Evolutionary conservation across 305 asterid species (phyloP), one percentile per base, ranked within the genome.

Genomic region (Withania somnifera): DNA sequence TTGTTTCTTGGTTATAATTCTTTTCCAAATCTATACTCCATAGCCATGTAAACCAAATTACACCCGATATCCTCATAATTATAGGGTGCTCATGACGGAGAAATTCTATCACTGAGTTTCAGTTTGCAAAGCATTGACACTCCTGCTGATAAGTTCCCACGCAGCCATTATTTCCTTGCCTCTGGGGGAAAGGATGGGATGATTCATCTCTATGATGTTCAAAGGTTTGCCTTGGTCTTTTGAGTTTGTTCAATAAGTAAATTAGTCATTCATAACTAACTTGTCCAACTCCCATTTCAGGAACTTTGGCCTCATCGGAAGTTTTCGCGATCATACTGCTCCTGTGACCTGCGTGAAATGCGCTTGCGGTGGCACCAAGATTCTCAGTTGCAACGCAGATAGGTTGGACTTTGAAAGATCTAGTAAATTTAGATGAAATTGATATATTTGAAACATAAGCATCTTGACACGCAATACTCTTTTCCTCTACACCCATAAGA

Each of bases 71-170:
- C 78, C 38, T 24, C 14, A 7, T 38, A 64, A 73, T 83, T 78
- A 85, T 82, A 92, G 97, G 92, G 88, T 87, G 93, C 89, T 82
- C 94, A 92, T 85, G 85, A 81, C 80, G 88, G 88, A 1, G 94
- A 92, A 87, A 89, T 92, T 84, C 84, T 88, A 82, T 89, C 92
- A 47, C 83, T 91, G 84, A 85, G 90, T 80, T 92, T 89, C 86
- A 91, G 87, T 84, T 61, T 86, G 77, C 85, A 80, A 51, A 84
- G 71, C 85, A 86, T 60, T 80, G 86, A 84, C 54, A 73, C 77
- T 38, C 69, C 54, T 80, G 76, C 84, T 68, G 83, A 56, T 68
- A 84, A 82, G 83, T 79, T 77, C 80, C 81, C 40, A 57, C 90
- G 82, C 80, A 83, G 84, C 64, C 85, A 7, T 22, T 82, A 58